Base-by-base conservation (phyloP, 306 rosid species). In the Vicia villosa region DNA sequence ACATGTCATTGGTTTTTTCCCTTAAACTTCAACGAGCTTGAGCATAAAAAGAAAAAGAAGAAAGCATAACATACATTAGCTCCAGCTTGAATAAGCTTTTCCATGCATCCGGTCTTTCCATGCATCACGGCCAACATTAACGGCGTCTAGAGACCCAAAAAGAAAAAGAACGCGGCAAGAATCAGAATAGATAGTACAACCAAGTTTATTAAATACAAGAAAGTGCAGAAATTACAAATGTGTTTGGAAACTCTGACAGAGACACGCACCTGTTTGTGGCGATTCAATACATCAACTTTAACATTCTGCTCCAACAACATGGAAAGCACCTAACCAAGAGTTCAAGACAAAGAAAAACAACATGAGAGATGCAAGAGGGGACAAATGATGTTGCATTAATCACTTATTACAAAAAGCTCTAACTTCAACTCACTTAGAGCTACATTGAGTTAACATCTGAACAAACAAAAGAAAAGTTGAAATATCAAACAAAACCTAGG, bases 51-150 rank as follows among this genome's bases (percentile, higher is more conserved):
- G 45, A 9, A 54, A 21, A 8, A 49, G 2, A 54, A 47, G 22
- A 59, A 55, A 36, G 56, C 16, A 73, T 34, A 51, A 78, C 92
- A 61, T 79, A 92, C 98, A 83, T 89, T 89, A 38, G 98, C 95
- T 84, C 95, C 95, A 1, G 95, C 92, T 61, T 83, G 77, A 80
- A 89, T 81, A 34, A 92, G 96, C 80, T 66, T 86, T 60, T 79
- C 81, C 74, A 77, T 90, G 22, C 95, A 86, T 8, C 82, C 75
- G 19, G 83, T 83, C 74, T 83, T 86, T 77, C 98, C 98, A 55
- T 83, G 84, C 88, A 87, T 89, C 73, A 82, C 87, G 68, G 98
- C 98, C 89, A 89, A 74, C 95, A 92, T 92, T 26, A 89, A 81
- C 4, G 98, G 95, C 11, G 96, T 92, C 96, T 92, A 55, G 7